Percentiles rank a stretch among this genome's conserved stretches.
phyloP scores from a whole-genome alignment of 495 filamentous ascomycete genomes.

The Penicillium robsamsonii region DNA sequence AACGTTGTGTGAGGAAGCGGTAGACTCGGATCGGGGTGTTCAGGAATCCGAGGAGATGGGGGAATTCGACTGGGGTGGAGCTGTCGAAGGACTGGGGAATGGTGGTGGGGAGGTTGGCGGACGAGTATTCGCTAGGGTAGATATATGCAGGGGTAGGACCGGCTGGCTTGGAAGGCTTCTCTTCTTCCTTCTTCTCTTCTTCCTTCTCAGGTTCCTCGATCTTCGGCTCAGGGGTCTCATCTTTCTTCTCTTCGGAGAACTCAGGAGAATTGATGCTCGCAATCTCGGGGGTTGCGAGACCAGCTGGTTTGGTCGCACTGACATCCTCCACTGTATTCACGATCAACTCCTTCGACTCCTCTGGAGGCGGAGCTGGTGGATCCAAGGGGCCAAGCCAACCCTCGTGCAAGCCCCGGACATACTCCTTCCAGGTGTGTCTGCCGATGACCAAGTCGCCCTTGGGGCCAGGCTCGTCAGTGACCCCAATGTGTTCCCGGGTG shows the following conservation, averaged over 20 bases:
- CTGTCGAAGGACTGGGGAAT: conserved; percentile 64
- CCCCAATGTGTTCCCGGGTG: conserved; percentile 57
- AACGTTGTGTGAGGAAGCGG: conserved; percentile 83
- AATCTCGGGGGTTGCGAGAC: not conserved
- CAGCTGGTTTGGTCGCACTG: conserved; percentile 22
- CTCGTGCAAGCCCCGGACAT: conserved; percentile 87
- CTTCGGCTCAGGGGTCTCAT: conserved; percentile 28
- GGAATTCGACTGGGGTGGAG: conserved; percentile 70
- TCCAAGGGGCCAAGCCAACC: conserved; percentile 90
- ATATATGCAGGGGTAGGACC: conserved; percentile 60
- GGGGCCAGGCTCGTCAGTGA: conserved; percentile 67
- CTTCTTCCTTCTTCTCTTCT: conserved; percentile 42
- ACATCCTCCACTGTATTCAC: conserved; percentile 31
- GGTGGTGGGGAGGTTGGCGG: conserved; percentile 55
- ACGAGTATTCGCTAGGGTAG: conserved; percentile 62
- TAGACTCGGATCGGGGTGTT: conserved; percentile 84
- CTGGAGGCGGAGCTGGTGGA: conserved; percentile 34
- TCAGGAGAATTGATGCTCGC: conserved; percentile 6
- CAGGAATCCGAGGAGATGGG: conserved; percentile 89
- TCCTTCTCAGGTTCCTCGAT: conserved; percentile 36
- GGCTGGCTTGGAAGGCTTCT: conserved; percentile 53
- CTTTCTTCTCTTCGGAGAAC: conserved; percentile 16
- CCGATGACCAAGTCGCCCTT: conserved; percentile 86
- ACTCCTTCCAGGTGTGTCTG: conserved; percentile 96
- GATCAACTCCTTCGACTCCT: conserved; percentile 24